phyloP scores from a whole-genome alignment of 495 filamentous ascomycete genomes.

The Lasiosphaeria ovina region DNA sequence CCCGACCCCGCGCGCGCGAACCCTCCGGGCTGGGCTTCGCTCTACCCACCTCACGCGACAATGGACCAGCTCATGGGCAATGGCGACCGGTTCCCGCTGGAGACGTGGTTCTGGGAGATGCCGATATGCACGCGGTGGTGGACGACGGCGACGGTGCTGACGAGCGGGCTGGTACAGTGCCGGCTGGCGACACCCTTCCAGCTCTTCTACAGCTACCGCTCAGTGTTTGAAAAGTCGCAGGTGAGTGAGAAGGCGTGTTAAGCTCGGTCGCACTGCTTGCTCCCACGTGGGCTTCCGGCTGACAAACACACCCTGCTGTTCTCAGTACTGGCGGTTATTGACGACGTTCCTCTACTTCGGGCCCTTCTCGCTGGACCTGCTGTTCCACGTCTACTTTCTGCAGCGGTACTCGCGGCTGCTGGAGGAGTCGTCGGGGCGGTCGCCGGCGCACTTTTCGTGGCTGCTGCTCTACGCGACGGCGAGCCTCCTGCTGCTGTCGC shows the following conservation, averaged over 20 bases:
- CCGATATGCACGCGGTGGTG: conserved; percentile 92
- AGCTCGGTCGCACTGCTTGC: neutral
- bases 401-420: conserved; percentile 94
- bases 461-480: conserved; percentile 79
- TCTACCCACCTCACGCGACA: conserved; percentile 5
- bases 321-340: conserved; percentile 89
- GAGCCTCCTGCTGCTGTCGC: conserved; percentile 75
- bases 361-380: conserved; percentile 85
- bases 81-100: conserved; percentile 75
- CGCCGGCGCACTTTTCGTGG: conserved; percentile 92
- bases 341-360: conserved; percentile 98
- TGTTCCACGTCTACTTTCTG: conserved; percentile 99
- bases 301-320: too few relatives aligned
- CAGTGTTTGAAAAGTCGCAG: conserved; percentile 87
- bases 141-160: conserved; percentile 88
- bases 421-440: conserved; percentile 87
- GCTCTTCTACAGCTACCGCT: conserved; percentile 92
- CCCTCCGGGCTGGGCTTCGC: too few relatives aligned
- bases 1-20: neutral
- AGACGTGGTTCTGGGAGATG: conserved; percentile 98
- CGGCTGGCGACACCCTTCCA: conserved; percentile 87
- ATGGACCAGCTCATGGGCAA: conserved; percentile 72
- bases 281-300: too few relatives aligned
- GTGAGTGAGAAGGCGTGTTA: conserved; percentile 39
- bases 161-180: conserved; percentile 90